phyloP scores from a whole-genome alignment of 1,284 basidiomycete genomes.

The Irpex lacteus region DNA sequence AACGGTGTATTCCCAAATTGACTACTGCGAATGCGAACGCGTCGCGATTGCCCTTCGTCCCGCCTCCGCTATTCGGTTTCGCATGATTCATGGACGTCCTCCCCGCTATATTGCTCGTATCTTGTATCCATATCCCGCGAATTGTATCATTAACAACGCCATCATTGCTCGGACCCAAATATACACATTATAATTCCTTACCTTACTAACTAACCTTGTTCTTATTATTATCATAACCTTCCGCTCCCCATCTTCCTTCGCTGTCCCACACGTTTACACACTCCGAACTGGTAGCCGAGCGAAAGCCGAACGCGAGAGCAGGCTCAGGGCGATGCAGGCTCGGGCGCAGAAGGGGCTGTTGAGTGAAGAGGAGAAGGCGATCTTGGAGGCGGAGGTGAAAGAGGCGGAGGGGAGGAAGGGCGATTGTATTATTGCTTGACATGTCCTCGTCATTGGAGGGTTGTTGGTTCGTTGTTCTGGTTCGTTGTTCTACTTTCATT shows the following conservation, averaged over 20 bases:
- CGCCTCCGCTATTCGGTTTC: constrained; percentile 59
- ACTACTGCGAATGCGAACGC: constrained; percentile 20
- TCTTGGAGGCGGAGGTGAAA: constrained; percentile 50
- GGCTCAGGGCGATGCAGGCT: constrained; percentile 60
- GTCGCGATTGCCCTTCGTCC: constrained; percentile 46
- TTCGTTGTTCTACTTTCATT: too few relatives aligned
- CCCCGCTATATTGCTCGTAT: too few relatives aligned
- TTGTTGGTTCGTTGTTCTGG: too few relatives aligned
- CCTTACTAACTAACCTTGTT: too few relatives aligned
- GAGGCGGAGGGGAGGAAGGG: constrained; percentile 32
- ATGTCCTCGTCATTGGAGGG: too few relatives aligned
- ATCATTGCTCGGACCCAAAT: constrained; percentile 20
- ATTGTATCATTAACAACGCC: constrained; percentile 20
- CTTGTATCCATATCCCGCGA: too few relatives aligned
- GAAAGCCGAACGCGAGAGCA: constrained; percentile 65
- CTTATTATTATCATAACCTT: too few relatives aligned
- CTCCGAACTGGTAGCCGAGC: constrained; percentile 49
- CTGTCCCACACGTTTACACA: background rate
- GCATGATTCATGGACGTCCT: constrained; percentile 40
- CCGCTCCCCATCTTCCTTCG: background rate
- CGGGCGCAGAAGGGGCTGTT: constrained; percentile 67
- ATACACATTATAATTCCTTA: background rate
- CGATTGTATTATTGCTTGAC: constrained; percentile 60
- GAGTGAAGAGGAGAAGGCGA: constrained; percentile 54
- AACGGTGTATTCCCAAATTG: constrained; percentile 26